These are phyloP conservation scores for Wallemia ichthyophaga DNA, from an alignment of 1,284 basidiomycete species.

Conservation along the genomic window DNA sequence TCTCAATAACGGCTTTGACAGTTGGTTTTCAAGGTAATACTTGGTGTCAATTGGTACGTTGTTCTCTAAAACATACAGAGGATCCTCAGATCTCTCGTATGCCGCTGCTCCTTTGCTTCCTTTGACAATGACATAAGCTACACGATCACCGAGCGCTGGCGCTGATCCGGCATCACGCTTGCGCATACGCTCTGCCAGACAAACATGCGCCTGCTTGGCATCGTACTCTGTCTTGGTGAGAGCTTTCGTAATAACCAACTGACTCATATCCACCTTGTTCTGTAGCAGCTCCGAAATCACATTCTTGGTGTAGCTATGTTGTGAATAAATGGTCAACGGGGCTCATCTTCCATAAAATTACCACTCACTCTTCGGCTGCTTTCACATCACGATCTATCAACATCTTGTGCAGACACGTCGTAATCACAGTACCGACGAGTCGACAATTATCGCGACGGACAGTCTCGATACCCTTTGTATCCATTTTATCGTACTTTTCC, in stretches of 20 bases:
- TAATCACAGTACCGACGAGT: constrained; percentile 77
- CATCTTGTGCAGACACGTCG: constrained; percentile 88
- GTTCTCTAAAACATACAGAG: constrained; percentile 78
- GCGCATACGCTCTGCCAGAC: constrained; percentile 75
- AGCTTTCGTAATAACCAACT: constrained; percentile 88
- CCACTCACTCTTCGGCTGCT: constrained; percentile 56
- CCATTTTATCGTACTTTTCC: constrained; percentile 94
- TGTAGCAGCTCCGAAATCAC: constrained; percentile 73
- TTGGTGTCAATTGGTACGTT: constrained; percentile 87
- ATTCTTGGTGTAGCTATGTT: constrained; percentile 79
- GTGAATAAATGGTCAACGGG: constrained; percentile 2
- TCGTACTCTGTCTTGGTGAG: constrained; percentile 63
- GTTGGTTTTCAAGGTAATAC: constrained; percentile 86
- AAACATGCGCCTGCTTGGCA: constrained; percentile 78
- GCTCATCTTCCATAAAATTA: constrained; percentile 1
- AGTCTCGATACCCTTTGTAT: constrained; percentile 94
- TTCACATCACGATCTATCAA: constrained; percentile 73
- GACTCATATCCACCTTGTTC: constrained; percentile 89
- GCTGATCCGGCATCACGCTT: constrained; percentile 82
- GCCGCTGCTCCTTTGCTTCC: constrained; percentile 90
- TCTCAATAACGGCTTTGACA: constrained; percentile 75
- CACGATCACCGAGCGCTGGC: constrained; percentile 72
- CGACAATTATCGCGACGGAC: constrained; percentile 87
- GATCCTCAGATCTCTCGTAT: constrained; percentile 90
- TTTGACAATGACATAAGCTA: constrained; percentile 89